Conservation (phyloP, 2,329 filamentous ascomycete species). For the Arthroderma sp. region DNA sequence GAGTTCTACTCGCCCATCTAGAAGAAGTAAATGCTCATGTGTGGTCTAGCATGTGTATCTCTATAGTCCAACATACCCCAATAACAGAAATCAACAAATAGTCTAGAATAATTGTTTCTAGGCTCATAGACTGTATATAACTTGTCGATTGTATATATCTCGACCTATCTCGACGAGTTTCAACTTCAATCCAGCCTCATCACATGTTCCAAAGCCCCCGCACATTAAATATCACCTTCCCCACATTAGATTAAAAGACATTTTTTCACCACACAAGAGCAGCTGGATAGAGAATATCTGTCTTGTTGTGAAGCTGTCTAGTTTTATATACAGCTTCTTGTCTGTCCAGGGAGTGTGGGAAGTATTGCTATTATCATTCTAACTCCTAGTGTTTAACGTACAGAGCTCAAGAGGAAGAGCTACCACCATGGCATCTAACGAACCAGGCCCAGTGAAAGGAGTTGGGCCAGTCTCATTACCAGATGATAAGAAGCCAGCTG, state of each 20-base stretch:
- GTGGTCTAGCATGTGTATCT: too few relatives aligned
- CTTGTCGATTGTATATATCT: neutral
- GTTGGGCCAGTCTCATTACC: conserved; percentile 71
- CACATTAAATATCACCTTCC: neutral
- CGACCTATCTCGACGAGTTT: too few relatives aligned
- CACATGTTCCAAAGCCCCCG: neutral
- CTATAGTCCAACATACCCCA: too few relatives aligned
- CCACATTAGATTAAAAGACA: neutral
- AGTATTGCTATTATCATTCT: neutral
- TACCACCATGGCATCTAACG: conserved; percentile 8
- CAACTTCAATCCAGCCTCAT: neutral
- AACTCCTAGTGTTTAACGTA: neutral
- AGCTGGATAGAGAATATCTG: neutral
- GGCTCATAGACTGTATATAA: too few relatives aligned
- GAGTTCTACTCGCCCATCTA: too few relatives aligned
- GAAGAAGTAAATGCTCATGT: neutral
- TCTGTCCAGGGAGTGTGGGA: neutral
- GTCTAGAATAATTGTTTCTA: too few relatives aligned
- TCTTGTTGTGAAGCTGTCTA: neutral
- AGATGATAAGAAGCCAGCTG: conserved; percentile 65
- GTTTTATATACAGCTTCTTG: neutral
- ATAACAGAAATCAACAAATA: too few relatives aligned
- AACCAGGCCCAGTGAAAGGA: conserved; percentile 25
- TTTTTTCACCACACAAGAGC: neutral
- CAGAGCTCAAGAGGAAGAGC: neutral